These are phyloP conservation scores for Terana coerulea DNA, from an alignment of 768 basidiomycete genomes.

Conservation along the genomic window DNA sequence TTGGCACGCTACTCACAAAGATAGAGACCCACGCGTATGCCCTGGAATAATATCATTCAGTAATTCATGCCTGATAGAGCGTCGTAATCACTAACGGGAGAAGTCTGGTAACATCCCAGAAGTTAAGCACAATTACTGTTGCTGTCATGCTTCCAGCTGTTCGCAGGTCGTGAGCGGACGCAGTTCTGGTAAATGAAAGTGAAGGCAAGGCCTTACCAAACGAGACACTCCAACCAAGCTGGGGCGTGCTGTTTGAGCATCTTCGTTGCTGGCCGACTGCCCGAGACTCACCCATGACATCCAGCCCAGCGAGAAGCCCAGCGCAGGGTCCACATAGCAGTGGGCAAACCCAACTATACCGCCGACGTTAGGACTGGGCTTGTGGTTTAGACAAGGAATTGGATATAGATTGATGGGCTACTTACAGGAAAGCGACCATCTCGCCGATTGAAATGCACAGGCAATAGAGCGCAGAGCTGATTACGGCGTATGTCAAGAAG, in stretches of 20 bases:
- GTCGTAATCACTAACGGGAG: too few relatives aligned
- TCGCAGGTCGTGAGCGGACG: too few relatives aligned
- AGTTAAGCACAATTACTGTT: conserved; percentile 45
- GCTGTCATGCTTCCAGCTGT: conserved; percentile 48
- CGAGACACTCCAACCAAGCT: too few relatives aligned
- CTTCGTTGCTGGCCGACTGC: not conserved
- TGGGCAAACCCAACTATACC: conserved; percentile 38
- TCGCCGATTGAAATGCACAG: conserved; percentile 36
- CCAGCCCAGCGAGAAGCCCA: conserved; percentile 43
- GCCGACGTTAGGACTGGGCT: conserved; percentile 24
- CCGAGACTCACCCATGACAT: conserved; percentile 36
- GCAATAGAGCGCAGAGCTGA: conserved; percentile 33
- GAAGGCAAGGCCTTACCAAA: too few relatives aligned
- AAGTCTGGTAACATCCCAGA: conserved; percentile 34
- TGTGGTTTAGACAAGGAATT: too few relatives aligned
- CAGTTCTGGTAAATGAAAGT: too few relatives aligned
- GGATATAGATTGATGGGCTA: not conserved
- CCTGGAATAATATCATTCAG: too few relatives aligned
- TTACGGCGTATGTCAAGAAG: conserved; percentile 43
- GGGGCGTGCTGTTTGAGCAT: not conserved
- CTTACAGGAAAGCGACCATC: conserved; percentile 26
- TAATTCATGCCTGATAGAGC: too few relatives aligned
- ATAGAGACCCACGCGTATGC: too few relatives aligned
- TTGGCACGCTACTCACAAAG: too few relatives aligned
- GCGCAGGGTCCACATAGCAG: conserved; percentile 47